Base-by-base conservation (phyloP, 2,329 filamentous ascomycete species). In the Leptosphaerulina australis region DNA sequence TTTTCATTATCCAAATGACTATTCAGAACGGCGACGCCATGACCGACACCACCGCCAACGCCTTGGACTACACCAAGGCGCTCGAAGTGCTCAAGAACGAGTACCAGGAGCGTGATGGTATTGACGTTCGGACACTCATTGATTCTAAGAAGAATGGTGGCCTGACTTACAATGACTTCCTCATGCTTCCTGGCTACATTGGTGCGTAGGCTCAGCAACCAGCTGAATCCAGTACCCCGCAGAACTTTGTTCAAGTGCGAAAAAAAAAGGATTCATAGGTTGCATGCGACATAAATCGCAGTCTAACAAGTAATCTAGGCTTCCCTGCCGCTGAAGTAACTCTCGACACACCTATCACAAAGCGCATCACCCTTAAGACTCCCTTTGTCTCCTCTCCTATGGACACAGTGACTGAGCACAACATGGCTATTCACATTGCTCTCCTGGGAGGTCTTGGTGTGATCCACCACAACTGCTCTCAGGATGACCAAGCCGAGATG, bases 391-490 rank as follows among this genome's bases (percentile, higher is more conserved):
- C 94, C 36, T 97, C 94, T 29, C 94, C 95, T 68, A 99, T 99
- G 94, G 94, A 99, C 80, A 99, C 94, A 8, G 94, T 99, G 73
- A 99, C 95, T 33, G 94, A 99, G 81, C 90, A 96, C 79, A 93
- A 96, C 75, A 99, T 99, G 95, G 95, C 94, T 60, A 97, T 99
- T 67, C 90, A 97, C 79, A 96, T 95, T 83, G 90, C 90, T 43
- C 83, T 94, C 24, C 88, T 94, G 71, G 90, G 90, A 66, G 90
- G 90, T 68, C 81, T 95, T 14, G 90, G 94, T 78, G 91, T 99
- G 65, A 96, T 99, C 64, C 94, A 99, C 82, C 94, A 99, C 84
- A 99, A 99, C 82, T 99, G 94, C 83, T 94, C 92, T n/a, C 84
- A 92, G 22, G 91, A 97, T 21, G 90, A 90, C 47, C 94, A 99